A percentile compares a stretch with the other conserved stretches of the same genome.
These are phyloP conservation scores for Pisolithus thermaeus DNA, from an alignment of 1,284 basidiomycete genomes.

Conservation along the genomic window DNA sequence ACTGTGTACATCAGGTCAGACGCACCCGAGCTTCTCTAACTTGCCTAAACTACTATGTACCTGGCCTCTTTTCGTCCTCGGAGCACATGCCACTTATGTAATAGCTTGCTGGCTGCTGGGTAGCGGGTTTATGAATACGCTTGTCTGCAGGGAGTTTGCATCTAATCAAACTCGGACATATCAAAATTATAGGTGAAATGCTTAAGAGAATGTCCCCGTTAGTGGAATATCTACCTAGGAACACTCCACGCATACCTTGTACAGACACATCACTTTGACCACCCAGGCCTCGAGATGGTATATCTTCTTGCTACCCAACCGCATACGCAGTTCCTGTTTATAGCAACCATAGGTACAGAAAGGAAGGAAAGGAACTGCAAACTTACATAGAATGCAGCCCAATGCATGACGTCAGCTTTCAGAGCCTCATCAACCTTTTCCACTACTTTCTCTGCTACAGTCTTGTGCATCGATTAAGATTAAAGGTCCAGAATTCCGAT, in stretches of 20 bases:
- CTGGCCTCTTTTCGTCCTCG: too few relatives aligned
- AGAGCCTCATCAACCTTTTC: slow-evolving; percentile 75
- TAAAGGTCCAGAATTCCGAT: neutral
- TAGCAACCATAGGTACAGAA: neutral
- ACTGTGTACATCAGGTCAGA: too few relatives aligned
- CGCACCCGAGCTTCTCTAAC: too few relatives aligned
- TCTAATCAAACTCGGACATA: slow-evolving; percentile 53
- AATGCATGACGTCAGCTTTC: slow-evolving; percentile 90
- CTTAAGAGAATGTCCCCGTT: slow-evolving; percentile 17
- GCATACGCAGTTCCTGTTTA: slow-evolving; percentile 81
- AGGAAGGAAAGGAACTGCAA: neutral
- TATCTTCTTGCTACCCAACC: slow-evolving; percentile 89
- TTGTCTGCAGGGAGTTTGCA: neutral
- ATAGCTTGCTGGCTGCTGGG: too few relatives aligned
- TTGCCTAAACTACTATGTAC: too few relatives aligned
- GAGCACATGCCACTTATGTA: too few relatives aligned
- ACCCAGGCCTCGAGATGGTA: slow-evolving; percentile 95
- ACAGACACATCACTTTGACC: slow-evolving; percentile 77
- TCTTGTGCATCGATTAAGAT: slow-evolving; percentile 43
- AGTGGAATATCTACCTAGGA: neutral
- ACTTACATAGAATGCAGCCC: slow-evolving; percentile 93
- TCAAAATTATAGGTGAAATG: slow-evolving; percentile 56
- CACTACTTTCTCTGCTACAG: slow-evolving; percentile 81
- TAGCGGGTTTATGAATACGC: too few relatives aligned
- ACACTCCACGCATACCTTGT: slow-evolving; percentile 50